These are phyloP conservation scores for Aquilaria malaccensis DNA, from an alignment of 345 rosid species.

Conservation along the genomic window DNA sequence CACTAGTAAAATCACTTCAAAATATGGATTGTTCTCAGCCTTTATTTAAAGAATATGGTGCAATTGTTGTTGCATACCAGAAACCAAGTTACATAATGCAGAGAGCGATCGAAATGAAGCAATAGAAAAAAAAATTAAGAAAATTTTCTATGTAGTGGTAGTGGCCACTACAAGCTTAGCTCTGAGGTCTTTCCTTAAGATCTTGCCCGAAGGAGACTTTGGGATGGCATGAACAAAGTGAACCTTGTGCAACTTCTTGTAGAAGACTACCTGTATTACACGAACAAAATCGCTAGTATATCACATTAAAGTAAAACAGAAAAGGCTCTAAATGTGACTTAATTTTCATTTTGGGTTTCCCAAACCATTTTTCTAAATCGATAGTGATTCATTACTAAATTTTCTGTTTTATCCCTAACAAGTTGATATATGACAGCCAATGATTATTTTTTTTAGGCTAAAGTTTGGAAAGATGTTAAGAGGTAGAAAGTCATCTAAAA, in stretches of 20 bases:
- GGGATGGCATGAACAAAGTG: slow-evolving; percentile 76
- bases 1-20: no score
- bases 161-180: slow-evolving; percentile 44
- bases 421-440: no score
- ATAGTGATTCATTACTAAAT: background rate
- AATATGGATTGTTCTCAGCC: no score
- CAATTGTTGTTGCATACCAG: no score
- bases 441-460: background rate
- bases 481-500: background rate
- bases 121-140: background rate
- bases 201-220: slow-evolving; percentile 86
- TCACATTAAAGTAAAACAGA: background rate
- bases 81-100: no score
- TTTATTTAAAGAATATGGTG: no score
- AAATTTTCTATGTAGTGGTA: slow-evolving; percentile 4
- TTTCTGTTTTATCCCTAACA: background rate
- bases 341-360: no score
- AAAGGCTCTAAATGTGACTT: no score
- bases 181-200: slow-evolving; percentile 72
- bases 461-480: background rate
- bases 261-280: slow-evolving; percentile 60
- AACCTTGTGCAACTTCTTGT: slow-evolving; percentile 76
- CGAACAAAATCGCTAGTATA: no score
- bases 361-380: no score
- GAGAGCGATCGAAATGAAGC: background rate